Evolutionary conservation across 805 yeast species (phyloP).

Genomic region (Candida silvicultrix): DNA sequence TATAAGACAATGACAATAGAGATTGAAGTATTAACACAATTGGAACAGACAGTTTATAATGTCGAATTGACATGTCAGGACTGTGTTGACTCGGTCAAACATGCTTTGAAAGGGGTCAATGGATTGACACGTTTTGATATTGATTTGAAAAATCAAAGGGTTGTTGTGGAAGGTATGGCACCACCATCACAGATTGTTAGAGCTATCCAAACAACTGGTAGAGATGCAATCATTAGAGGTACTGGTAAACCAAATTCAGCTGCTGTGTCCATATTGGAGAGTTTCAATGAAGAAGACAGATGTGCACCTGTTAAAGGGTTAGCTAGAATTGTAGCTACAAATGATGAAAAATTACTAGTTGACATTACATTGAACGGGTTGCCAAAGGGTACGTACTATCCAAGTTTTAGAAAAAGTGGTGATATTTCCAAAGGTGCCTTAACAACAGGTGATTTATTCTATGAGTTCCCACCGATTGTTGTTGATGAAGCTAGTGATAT

Average conservation of each 20-base stretch:
- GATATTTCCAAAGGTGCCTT: conserved; percentile 68
- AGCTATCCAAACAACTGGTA: conserved; percentile 67
- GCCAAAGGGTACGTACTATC: conserved; percentile 55
- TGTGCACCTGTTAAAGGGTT: conserved; percentile 71
- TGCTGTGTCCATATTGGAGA: conserved; percentile 85
- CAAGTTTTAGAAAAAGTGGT: conserved; percentile 65
- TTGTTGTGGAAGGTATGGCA: conserved; percentile 58
- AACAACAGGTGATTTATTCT: conserved; percentile 52
- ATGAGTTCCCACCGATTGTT: conserved; percentile 24
- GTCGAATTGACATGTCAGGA: conserved; percentile 77
- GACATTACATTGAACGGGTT: conserved; percentile 79
- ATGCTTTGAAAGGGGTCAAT: conserved; percentile 42
- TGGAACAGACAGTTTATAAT: conserved; percentile 55
- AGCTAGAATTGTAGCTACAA: conserved; percentile 73
- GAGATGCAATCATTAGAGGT: conserved; percentile 89
- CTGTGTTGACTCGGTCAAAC: conserved; percentile 56
- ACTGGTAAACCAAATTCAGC: conserved; percentile 84
- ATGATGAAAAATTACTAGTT: conserved; percentile 47
- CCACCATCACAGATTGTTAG: conserved; percentile 74
- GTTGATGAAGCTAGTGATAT: conserved; percentile 29
- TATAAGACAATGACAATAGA: conserved; percentile 3
- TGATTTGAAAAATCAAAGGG: conserved; percentile 53
- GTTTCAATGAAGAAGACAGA: conserved; percentile 39
- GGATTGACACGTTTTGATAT: conserved; percentile 49
- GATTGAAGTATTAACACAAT: conserved; percentile 3